phyloP scores from a whole-genome alignment of 345 rosid genomes.

The Nasturtium officinale region DNA sequence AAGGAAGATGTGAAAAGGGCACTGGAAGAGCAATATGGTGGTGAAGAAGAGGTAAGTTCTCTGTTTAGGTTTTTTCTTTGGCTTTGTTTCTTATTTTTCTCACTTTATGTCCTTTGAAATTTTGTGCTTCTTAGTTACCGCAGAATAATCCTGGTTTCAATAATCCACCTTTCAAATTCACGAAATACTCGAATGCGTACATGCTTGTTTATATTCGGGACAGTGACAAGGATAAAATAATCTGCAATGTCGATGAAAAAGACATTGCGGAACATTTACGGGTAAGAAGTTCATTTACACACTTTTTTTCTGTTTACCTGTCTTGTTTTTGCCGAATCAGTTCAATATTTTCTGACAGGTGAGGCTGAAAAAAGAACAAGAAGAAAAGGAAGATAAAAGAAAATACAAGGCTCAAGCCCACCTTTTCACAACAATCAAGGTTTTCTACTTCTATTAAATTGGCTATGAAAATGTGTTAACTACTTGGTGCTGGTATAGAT shows the following conservation, averaged over 20 bases:
- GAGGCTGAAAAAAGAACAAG: constrained; percentile 93
- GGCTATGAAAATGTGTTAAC: background rate
- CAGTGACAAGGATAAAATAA: constrained; percentile 90
- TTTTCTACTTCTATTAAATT: constrained; percentile 35
- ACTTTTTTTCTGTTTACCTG: background rate
- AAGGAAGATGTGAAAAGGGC: constrained; percentile 92
- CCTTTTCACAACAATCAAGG: constrained; percentile 93
- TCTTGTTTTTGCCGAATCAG: constrained; percentile 27
- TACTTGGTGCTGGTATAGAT: constrained; percentile 5
- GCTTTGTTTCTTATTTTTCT: constrained; percentile 20
- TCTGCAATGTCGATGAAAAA: constrained; percentile 94
- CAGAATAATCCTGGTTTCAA: constrained; percentile 96
- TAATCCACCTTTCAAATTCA: constrained; percentile 88
- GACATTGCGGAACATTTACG: constrained; percentile 98
- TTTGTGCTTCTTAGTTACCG: constrained; percentile 57
- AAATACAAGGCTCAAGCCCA: constrained; percentile 93
- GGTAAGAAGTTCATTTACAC: constrained; percentile 49
- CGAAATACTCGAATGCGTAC: constrained; percentile 96
- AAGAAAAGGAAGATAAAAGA: constrained; percentile 88
- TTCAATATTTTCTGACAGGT: constrained; percentile 55
- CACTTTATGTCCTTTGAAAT: constrained; percentile 23
- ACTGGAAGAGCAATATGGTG: constrained; percentile 98
- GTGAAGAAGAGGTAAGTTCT: constrained; percentile 93
- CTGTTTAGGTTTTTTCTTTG: constrained; percentile 26
- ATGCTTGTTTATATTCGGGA: constrained; percentile 98